Base-by-base conservation (phyloP, 2,329 filamentous ascomycete species). In the Blastomyces emzantsi region DNA sequence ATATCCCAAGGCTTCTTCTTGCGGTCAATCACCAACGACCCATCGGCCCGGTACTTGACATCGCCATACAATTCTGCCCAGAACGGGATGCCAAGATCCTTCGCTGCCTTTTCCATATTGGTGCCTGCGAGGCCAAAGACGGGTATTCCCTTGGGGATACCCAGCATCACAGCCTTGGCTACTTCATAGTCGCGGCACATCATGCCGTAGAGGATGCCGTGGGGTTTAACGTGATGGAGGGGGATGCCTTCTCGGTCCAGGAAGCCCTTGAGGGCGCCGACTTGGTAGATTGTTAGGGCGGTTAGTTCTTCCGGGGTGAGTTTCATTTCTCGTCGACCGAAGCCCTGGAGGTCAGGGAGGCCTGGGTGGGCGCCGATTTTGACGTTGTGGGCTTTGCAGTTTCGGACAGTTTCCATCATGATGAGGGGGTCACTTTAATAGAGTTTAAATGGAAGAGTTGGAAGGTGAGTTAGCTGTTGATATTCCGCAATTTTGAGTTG, bases 331-430 rank as follows among this genome's bases (percentile, higher is more conserved):
- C 86, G 79, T 1, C 86, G 77, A 2, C 86, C 86, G 68, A 88
- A 88, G 9, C 86, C 86, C 73, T 85, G 80, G 28, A 87, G 78
- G 70, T 88, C 86, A n/a, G 83, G 85, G 0, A 87, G 76, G 1
- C 85, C 85, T 0, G 86, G 86, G 67, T 89, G 86, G 0, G 86
- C 86, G 8, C 86, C 86, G 6, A 83, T 75, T 60, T 77, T 78
- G 65, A 88, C 80, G 64, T 78, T 78, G 72, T 85, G 80, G 52
- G 79, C 71, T 72, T 86, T 87, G 73, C 83, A 85, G 22, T 81
- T 76, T 11, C 75, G 76, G 13, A 87, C 81, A 0, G 85, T 87
- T 63, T 83, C 77, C 58, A 81, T 75, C 85, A 88, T 88, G 62
- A 87, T 85, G n/a, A 83, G 69, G 0, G 85, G 85, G 65, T 88